Evolutionary conservation across 345 rosid genomes (phyloP).

Genomic region (Eutrema heterophyllum): DNA sequence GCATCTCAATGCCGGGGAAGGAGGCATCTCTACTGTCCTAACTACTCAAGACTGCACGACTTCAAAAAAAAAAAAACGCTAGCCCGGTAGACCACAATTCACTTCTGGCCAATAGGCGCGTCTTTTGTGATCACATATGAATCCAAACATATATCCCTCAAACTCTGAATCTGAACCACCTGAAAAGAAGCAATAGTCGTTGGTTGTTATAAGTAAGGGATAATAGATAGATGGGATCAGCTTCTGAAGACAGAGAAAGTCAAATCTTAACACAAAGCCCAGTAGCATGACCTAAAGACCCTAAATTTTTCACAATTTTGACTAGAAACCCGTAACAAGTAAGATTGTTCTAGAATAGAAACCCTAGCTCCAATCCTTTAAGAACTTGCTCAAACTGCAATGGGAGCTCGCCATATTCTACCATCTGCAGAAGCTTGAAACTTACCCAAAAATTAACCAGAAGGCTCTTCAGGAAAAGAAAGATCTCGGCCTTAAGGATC

Average conservation of each 20-base stretch:
- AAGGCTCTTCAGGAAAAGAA: constrained; percentile 7
- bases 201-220: not conserved
- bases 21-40: constrained; percentile 60
- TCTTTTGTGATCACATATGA: constrained; percentile 12
- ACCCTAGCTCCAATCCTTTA: constrained; percentile 12
- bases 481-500: constrained; percentile 25
- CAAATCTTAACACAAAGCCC: constrained; percentile 10
- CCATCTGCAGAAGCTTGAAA: constrained; percentile 17
- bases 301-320: not conserved
- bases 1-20: constrained; percentile 75
- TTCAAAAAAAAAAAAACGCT: not conserved
- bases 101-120: constrained; percentile 15
- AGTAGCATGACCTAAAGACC: constrained; percentile 10
- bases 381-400: not conserved
- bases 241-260: constrained; percentile 11
- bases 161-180: constrained; percentile 13
- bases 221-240: not conserved
- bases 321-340: not conserved
- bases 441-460: constrained; percentile 19
- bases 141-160: constrained; percentile 8
- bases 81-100: constrained; percentile 10
- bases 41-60: not conserved
- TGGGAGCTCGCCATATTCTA: constrained; percentile 9
- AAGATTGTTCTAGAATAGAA: constrained; percentile 11
- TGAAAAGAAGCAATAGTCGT: constrained; percentile 9